These are phyloP conservation scores for Flueggea neowawraea DNA, from an alignment of 441 rosid species.

Conservation along the genomic window DNA sequence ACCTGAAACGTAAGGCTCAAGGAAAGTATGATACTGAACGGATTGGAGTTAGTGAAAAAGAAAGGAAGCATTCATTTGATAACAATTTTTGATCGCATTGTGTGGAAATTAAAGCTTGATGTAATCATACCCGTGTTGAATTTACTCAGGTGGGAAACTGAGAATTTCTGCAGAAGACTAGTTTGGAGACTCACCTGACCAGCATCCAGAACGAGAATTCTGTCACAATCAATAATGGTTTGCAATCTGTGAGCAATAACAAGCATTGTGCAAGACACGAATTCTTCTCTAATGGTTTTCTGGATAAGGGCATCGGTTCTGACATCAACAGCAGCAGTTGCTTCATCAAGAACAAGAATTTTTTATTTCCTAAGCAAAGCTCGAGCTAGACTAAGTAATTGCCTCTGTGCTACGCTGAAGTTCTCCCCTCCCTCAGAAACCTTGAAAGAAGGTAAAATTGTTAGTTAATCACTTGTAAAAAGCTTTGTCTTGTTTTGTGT, in stretches of 20 bases:
- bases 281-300: slow-evolving; percentile 24
- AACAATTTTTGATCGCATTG: neutral
- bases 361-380: slow-evolving; percentile 46
- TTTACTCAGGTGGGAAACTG: neutral
- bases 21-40: neutral
- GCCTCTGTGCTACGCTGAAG: slow-evolving; percentile 96
- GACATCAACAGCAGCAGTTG: slow-evolving; percentile 13
- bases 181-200: slow-evolving; percentile 62
- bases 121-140: too few species aligned
- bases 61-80: neutral
- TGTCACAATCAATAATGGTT: slow-evolving; percentile 84
- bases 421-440: slow-evolving; percentile 94
- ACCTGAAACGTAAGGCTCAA: slow-evolving; percentile 41
- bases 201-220: slow-evolving; percentile 79
- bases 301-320: slow-evolving; percentile 15
- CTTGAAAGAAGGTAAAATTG: slow-evolving; percentile 23
- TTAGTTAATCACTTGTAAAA: neutral
- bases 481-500: too few species aligned
- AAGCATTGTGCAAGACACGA: slow-evolving; percentile 84
- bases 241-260: slow-evolving; percentile 90
- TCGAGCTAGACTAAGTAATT: slow-evolving; percentile 89
- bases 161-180: neutral
- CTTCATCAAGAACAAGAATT: slow-evolving; percentile 18
- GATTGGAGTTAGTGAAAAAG: neutral
- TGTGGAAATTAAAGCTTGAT: neutral